phyloP scores from a whole-genome alignment of 1,284 basidiomycete species.

The Athelia psychrophila region DNA sequence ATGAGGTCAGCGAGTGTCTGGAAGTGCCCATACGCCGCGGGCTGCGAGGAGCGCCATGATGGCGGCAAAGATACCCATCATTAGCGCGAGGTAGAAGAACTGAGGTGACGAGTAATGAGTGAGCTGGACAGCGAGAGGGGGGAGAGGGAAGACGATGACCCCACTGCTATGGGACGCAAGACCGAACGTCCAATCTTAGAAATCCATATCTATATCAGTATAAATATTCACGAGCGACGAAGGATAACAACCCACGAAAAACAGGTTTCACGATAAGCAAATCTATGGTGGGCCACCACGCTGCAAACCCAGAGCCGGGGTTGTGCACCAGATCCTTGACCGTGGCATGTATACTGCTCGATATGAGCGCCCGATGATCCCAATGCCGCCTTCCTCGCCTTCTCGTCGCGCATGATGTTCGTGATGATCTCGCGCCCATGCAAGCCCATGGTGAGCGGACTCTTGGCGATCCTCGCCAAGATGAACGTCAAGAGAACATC shows the following conservation, averaged over 20 bases:
- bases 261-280: neutral
- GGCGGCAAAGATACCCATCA: neutral
- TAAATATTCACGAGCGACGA: neutral
- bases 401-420: neutral
- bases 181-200: neutral
- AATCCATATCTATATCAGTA: too few relatives aligned
- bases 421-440: neutral
- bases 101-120: neutral
- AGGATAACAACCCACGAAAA: neutral
- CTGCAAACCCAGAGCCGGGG: too few relatives aligned
- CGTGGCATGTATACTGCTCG: neutral
- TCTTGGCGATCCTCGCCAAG: neutral
- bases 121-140: neutral
- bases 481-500: neutral
- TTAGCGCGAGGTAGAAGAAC: neutral
- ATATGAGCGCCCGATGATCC: neutral
- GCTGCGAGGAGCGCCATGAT: neutral
- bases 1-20: neutral
- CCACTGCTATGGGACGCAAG: neutral
- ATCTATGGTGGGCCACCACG: neutral
- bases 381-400: neutral
- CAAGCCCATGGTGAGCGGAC: neutral
- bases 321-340: neutral
- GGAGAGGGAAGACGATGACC: neutral
- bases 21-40: neutral